Base-by-base conservation (phyloP, 106 monocot species). In the Iris macrosiphon region DNA sequence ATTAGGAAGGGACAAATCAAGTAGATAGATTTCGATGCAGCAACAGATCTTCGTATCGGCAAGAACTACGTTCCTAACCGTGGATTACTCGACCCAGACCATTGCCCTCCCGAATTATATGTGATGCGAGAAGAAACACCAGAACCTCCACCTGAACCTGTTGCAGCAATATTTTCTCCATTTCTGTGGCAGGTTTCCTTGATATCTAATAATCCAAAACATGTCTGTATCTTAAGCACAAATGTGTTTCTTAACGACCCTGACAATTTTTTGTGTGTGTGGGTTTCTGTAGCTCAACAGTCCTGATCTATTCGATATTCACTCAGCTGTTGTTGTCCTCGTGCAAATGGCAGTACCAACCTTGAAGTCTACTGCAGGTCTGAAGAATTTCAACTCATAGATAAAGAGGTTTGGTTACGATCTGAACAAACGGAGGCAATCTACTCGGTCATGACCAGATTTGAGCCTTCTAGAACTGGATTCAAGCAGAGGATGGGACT, bases 111-210 rank as follows among this genome's bases (percentile, higher is more conserved):
- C 13, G 89, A 95, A 32, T 44, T 85, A 19, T 95, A 79, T 64
- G 89, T 95, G 12, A 78, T 95, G 45, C 95, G 89, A 6, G 79
- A 95, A 61, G 85, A 95, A 60, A 95, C 95, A 15, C 95, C 95
- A 5, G 49, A 38, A 7, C 95, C 95, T 41, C 94, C 89, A 11
- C 68, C 95, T 8, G 95, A 79, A 64, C 95, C 95, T 40, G 74
- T 89, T 54, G 95, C 95, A 12, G 89, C 95, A 16, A 85, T 89
- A 43, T 72, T 95, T 32, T 89, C 95, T 23, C 95, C 95, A 25
- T 37, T 95, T 43, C 46, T 95, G 24, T 89, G 95, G 95, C 95
- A 79, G 95, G 95, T 89, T 39, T 6, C 34, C 10, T 40, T 14
- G 24, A 26, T 49, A 12, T 22, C 3, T 34, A 0, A 12, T 41